Evolutionary conservation across 345 rosid species (phyloP), one percentile per base, ranked within the genome.

Genomic region (Sisymbrium altissimum): DNA sequence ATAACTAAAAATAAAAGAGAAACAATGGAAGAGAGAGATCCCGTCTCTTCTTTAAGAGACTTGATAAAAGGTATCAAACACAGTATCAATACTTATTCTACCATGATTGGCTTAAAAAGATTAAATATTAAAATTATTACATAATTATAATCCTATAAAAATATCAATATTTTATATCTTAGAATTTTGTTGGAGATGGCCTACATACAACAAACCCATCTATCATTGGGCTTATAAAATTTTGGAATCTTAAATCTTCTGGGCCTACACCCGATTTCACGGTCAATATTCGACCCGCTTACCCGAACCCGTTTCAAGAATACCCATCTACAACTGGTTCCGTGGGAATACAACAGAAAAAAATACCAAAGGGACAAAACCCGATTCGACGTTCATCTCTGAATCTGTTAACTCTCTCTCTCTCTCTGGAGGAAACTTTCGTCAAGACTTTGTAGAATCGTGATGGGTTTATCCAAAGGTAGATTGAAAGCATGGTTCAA

Each of bases 401-500:
- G 23, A 59, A 67, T 53, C 64, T 64, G 9, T 53, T 0, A 14
- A 39, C 1, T 13, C 13, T 53, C n/a, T 32, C 36, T 14, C 1
- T 13, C 13, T 53, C n/a, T 32, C 36, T 14, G 57, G 19, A 27
- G 8, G 11, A 36, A 36, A 1, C 9, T 38, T 64, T 15, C 7
- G 29, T 59, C 25, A n/a, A 33, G 50, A 35, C 32, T 68, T 50
- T 61, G 64, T 41, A 23, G 49, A 61, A 64, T 64, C 40, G 45
- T 58, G 48, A 85, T 84, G 90, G 86, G 75, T 68, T 60, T 64
- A 8, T 73, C 78, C 9, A 77, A 61, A 40, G 79, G 81, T 38
- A 81, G 84, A 52, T 41, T 84, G 33, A 41, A 53, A 45, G 30
- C 72, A 59, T 89, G 99, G 97, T 67, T 89, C 62, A 72, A 81